These are phyloP conservation scores for Stagonosporopsis vannaccii DNA, from an alignment of 2,329 filamentous ascomycete genomes.

Conservation along the genomic window DNA sequence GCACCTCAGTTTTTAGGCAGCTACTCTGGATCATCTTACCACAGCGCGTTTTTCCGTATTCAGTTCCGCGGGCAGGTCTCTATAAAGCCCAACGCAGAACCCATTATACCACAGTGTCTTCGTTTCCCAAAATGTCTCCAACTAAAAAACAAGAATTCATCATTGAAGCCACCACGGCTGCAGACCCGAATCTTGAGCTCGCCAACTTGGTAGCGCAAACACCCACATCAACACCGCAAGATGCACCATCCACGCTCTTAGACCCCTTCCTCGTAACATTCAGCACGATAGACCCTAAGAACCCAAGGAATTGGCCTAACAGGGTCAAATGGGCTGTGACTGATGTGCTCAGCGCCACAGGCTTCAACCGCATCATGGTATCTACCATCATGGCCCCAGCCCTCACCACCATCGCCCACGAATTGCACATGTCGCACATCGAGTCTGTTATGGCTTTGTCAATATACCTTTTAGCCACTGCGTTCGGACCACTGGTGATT, in stretches of 20 bases:
- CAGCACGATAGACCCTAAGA: conserved; percentile 19
- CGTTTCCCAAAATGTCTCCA: not conserved
- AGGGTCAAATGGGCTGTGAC: conserved; percentile 32
- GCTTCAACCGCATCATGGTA: conserved; percentile 42
- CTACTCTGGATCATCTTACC: not conserved
- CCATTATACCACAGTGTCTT: not conserved
- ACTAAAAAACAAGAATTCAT: not conserved
- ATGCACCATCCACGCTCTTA: not conserved
- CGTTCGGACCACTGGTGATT: conserved; percentile 38
- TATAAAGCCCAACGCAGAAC: not conserved
- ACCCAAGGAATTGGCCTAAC: conserved; percentile 33
- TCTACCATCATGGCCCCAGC: conserved; percentile 42
- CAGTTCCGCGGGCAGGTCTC: not conserved
- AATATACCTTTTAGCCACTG: conserved; percentile 39
- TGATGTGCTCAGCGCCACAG: conserved; percentile 32
- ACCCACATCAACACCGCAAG: not conserved
- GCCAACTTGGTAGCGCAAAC: not conserved
- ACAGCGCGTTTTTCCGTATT: no score
- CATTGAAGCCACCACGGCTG: not conserved
- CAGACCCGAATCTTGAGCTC: not conserved
- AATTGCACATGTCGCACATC: conserved; percentile 31
- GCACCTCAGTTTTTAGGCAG: not conserved
- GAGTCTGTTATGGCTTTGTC: conserved; percentile 37
- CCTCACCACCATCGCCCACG: conserved; percentile 27
- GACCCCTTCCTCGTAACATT: conserved; percentile 27